Evolutionary conservation across 371 early-diverging fungal species (phyloP), one percentile per base, ranked within the genome.

Genomic region (Syncephalastrum sp.): DNA sequence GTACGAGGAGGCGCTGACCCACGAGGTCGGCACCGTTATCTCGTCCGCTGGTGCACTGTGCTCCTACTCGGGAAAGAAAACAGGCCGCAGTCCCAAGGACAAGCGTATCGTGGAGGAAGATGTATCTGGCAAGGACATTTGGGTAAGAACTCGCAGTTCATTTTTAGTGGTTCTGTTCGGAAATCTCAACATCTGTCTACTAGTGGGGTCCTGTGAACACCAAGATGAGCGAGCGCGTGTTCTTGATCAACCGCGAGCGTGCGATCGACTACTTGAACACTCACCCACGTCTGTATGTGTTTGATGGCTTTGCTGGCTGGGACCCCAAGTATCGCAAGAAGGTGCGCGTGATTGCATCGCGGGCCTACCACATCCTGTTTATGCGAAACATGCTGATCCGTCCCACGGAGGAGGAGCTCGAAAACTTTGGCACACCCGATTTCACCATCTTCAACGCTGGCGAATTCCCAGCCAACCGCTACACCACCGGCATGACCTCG

Each of bases 321-420:
- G 97, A 98, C 73, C 92, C 95, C 65, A 91, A 94, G 76, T 91
- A 96, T 85, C 88, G 97, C 66, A 92, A 95, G 81, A 97, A 96
- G 84, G 89, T 97, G 60, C 92, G 97, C 63, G 85, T 96, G 15
- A 91, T 97, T 60, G 94, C 95, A 64, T 91, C 95, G 42, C 90
- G 96, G 59, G 97, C 98, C 49, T 96, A 97, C 78, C 97, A 97
- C 70, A 87, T 92, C 42, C 83, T 97, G 67, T 98, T 98, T 74
- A 98, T 97, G 97, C 85, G 87, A 75, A 97, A 98, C 86, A 98
- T 98, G 97, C 77, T 98, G 72, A 97, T 98, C 74, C 91, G 97
- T 49, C 97, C 97, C 29, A 93, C 95, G 15, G 83, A 81, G 5
- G 91, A 93, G 52, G 98, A 98, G 77, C 86, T 96, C 21, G 91